Evolutionary conservation across 768 basidiomycete species (phyloP), one percentile per base, ranked within the genome.

Genomic region (Amanita exitialis): DNA sequence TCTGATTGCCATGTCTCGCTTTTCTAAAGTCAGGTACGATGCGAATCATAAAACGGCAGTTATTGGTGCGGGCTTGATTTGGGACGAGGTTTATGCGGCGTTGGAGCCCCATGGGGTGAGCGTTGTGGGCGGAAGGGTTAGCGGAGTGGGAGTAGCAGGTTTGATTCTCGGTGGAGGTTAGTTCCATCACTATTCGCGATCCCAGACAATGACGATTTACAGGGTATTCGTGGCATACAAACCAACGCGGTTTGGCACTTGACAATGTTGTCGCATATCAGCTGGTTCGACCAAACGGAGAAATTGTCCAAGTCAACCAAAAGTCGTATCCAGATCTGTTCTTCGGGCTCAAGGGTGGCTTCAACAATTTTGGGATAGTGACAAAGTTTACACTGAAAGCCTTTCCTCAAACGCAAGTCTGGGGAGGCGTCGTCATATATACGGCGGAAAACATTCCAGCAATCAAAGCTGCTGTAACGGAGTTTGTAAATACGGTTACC

Each of bases 51-150:
- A 72, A 49, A 79, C 72, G 0, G 76, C 62, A 1, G 64, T 58
- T 0, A 54, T 77, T 23, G 75, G 75, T 0, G 57, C 73, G 4
- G 75, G 75, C 4, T 58, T 78, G n/a, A 67, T 80, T 23, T 86
- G 82, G 82, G 83, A 86, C 58, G 75, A 82, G 30, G 80, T 62
- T 1, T 85, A 83, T 54, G 65, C 67, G 2, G 75, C 73, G 4
- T 68, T 86, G 3, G 68, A 62, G 34, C 76, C 74, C 0, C 57
- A 67, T 49, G 68, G 66, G 5, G 74, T 79, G 6, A 79, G 70
- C 42, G 78, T 83, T 13, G 71, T 82, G 7, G 83, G 83, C 0
- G 79, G 76, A 3, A 67, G 82, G 1, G 76, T 80, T 3, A 62
- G 73, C 7, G 79, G 80, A 9, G 74, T 80, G 20, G 80, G 79